Evolutionary conservation across 2,329 filamentous ascomycete genomes (phyloP).

Genomic region (Aureobasidium sp.): DNA sequence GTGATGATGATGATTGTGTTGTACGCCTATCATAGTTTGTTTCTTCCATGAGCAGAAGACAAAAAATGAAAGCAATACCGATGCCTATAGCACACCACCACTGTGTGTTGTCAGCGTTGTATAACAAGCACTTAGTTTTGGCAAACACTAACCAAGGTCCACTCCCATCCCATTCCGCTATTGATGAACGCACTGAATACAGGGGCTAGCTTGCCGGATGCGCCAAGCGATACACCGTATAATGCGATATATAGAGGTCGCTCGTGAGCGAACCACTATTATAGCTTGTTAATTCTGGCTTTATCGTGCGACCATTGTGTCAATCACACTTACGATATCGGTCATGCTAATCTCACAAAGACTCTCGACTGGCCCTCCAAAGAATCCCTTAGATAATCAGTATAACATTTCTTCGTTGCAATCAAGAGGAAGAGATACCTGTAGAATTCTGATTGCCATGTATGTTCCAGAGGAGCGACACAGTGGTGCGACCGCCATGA

Average conservation of each 20-base stretch:
- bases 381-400: constrained; percentile 18
- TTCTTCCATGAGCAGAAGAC: constrained; percentile 56
- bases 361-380: constrained; percentile 22
- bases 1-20: neutral
- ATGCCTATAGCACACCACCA: constrained; percentile 51
- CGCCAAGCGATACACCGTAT: constrained; percentile 21
- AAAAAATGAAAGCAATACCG: constrained; percentile 42
- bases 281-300: neutral
- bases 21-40: constrained; percentile 41
- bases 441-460: constrained; percentile 26
- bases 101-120: constrained; percentile 11
- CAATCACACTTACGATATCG: constrained; percentile 17
- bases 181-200: constrained; percentile 45
- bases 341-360: constrained; percentile 21
- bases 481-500: constrained; percentile 21
- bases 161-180: constrained; percentile 44
- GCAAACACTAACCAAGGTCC: constrained; percentile 32
- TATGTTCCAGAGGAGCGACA: constrained; percentile 18
- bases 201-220: constrained; percentile 25
- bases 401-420: neutral
- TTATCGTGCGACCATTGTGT: neutral
- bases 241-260: constrained; percentile 24
- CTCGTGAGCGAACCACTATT: constrained; percentile 25
- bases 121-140: neutral
- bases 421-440: neutral